Base-by-base conservation (phyloP, 768 basidiomycete species). In the Rhodosporidiobolus odoratus region DNA sequence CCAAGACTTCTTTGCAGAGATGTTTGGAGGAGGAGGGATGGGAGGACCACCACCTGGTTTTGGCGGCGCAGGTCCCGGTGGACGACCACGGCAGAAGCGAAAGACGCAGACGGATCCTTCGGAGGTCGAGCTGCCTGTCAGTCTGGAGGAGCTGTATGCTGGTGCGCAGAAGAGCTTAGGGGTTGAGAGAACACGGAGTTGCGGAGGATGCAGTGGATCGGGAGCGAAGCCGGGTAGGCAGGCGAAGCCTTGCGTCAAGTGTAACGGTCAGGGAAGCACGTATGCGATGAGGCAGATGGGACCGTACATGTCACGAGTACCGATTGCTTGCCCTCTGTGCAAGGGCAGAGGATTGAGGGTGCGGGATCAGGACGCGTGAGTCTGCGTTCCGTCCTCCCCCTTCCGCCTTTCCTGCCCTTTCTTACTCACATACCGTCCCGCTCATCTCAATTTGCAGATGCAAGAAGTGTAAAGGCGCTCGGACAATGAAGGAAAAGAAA, bases 401-500 rank as follows among this genome's bases (percentile, higher is more conserved):
- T 25, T 25, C 12, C n/a, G 7, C 48, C 48, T 47, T 35, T 66
- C 17, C 30, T 8, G 35, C 50, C 21, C 58, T 62, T 47, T 45
- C 23, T 23, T 34, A 8, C 54, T 34, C 15, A 34, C 54, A n/a
- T 57, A 17, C 35, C 52, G 41, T 13, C 54, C 23, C 66, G 10
- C 71, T 73, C 27, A 76, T 38, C 34, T 38, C 10, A 25, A 9
- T 25, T 10, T 27, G 27, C 76, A 95, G 93, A 74, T 97, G 94
- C 81, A 97, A 94, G 81, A 95, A 91, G 78, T 98, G 95, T 81
- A 92, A 93, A 76, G 95, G 93, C 7, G 84, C 85, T 62, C 89
- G 88, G 79, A 88, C 87, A 0, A 84, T 89, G 53, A 87, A 89
- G 72, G 92, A 95, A 78, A 96, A 92, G 83, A 90, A 88, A 56